Evolutionary conservation across 495 filamentous ascomycete species (phyloP), one percentile per base, ranked within the genome.

Genomic region (Thozetella sp.): DNA sequence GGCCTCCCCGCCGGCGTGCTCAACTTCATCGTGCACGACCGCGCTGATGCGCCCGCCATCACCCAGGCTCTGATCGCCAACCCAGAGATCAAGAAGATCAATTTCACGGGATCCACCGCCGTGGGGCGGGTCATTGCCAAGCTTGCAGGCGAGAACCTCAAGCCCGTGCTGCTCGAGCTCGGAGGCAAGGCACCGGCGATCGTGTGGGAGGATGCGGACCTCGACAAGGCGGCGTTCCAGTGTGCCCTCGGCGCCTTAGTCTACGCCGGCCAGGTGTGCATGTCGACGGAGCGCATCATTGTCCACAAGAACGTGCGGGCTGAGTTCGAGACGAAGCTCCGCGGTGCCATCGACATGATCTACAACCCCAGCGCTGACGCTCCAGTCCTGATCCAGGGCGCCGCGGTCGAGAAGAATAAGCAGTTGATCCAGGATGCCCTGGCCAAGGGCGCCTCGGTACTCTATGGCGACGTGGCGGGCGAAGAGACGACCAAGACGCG

Each of bases 261-360:
- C 45, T 78, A 84, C 65, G 69, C 84, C 22, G 93, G 93, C 1
- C 93, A 97, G 79, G 86, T 96, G 53, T 97, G 93, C 78, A 95
- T 97, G 93, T 84, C 86, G 2, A 96, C 93, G 0, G 93, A 97
- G 76, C 86, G 90, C 24, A 91, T 97, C 68, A 74, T 97, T 22
- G 90, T 97, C 22, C 90, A 96, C 68, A 83, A 84, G 37, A 78
- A 81, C 17, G 72, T 97, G 55, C 83, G 83, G 24, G 80, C 80
- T 12, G 69, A 83, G 51, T 97, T 96, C 71, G 82, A 85, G 53
- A 72, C 78, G 53, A 81, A 85, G 62, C 72, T 93, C 11, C 80
- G 85, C 55, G 66, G 70, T 2, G 80, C 82, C 17, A 71, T 86
- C 22, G 75, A 78, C 6, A 59, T 76, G 2, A 76, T 80, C 17